Base-by-base conservation (phyloP, 768 basidiomycete species). In the Candolleomyces eurysporus region DNA sequence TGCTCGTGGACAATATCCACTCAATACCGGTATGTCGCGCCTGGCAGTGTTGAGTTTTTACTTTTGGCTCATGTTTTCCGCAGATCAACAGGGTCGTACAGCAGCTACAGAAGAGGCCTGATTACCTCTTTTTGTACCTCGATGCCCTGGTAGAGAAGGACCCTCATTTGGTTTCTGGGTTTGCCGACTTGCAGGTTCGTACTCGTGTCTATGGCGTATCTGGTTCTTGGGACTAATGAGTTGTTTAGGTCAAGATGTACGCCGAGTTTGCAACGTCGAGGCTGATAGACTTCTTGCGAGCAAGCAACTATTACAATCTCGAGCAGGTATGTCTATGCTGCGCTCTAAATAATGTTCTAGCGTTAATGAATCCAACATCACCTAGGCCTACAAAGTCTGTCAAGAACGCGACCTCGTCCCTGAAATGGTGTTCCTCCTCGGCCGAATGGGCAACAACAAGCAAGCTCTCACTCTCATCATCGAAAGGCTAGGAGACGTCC, bases 371-470 rank as follows among this genome's bases (percentile, higher is more conserved):
- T 22, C 45, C 51, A 39, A 51, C 31, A 2, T 31, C 22, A 7
- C 60, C 6, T 62, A 95, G 91, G 96, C 96, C 16, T 98, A 94
- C 71, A 79, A 82, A 52, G 86, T 94, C 22, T 98, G 95, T 72
- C 86, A 88, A 68, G 85, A 87, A 56, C 85, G 88, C 21, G 94
- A 96, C 69, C 80, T 94, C 31, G 95, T 99, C 0, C 87, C 87
- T 0, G 97, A 98, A 76, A 96, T 97, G 94, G 96, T 99, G 17
- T 99, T 96, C 76, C 81, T 98, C 0, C 85, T 98, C 0, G 97
- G 96, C 0, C 85, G 93, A 31, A 98, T 98, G 96, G 97, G 97
- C 9, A 93, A 98, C 74, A 97, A 97, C 74, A 96, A 95, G 79
- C 83, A 93, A 67, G 97, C 96, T 1, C 74, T 99, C 63, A 91